Base-by-base conservation (phyloP, 805 yeast species). In the Ogataea sp. region DNA sequence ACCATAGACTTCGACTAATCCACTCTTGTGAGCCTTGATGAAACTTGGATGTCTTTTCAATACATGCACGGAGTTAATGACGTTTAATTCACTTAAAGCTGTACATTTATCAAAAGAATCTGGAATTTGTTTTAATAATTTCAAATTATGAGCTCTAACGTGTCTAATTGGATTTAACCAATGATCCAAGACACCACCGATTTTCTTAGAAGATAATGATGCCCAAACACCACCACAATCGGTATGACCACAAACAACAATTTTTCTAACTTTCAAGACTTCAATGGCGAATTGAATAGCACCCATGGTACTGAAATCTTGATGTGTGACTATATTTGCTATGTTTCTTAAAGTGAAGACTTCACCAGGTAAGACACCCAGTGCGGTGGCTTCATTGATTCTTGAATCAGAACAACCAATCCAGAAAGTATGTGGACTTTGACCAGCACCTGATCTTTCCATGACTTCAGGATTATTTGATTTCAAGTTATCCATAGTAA, bases 171-270 rank as follows among this genome's bases (percentile, higher is more conserved):
- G 81, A 50, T 67, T 71, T 40, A 83, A 67, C 89, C 89, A 83
- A 38, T 77, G 78, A 51, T 80, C 86, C 48, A 89, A 64, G 10
- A 74, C 75, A 23, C 82, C 79, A 26, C 88, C 88, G 26, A 80
- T 67, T 48, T 71, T 71, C 50, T 78, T 74, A 42, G 75, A 68
- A 2, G 80, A 70, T 36, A 89, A 62, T 8, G 88, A 78, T 18
- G 95, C 87, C 77, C 84, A 78, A 37, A 86, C 77, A 24, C 96
- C 97, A 37, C 96, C 96, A 69, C 97, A 89, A 59, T 86, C 95
- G 25, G 93, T 83, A 62, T 89, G 97, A 3, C 97, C 97, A 62
- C 96, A 85, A 6, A 89, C 83, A 40, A 89, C 71, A 38, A 89
- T 78, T 55, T 84, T 86, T 47, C 70, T 72, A 30, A 90, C 94